Base-by-base conservation (phyloP, 495 filamentous ascomycete species). In the Terfezia claveryi region DNA sequence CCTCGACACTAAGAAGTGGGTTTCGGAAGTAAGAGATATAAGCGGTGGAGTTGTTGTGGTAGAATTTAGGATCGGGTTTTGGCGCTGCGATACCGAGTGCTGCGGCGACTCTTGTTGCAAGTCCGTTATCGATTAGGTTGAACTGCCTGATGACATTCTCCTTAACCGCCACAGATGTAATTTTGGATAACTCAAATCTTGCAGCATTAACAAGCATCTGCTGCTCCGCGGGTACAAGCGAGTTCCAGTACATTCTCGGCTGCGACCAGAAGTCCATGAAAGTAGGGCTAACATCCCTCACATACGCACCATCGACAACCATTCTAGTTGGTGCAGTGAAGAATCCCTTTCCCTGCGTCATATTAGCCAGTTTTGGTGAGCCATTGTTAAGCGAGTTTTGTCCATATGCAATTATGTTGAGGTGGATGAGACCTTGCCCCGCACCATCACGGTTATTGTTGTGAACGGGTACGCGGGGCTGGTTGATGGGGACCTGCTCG, bases 251-350 rank as follows among this genome's bases (percentile, higher is more conserved):
- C 8, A 87, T 72, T 2, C 83, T 76, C 0, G 81, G 76, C 62
- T 88, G 83, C 4, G 77, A 77, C 81, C 82, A 89, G 67, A 78
- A 77, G 67, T 87, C 83, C 38, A 75, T 65, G 66, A 88, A 87
- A 11, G 78, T 81, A 0, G 78, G 66, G 46, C 79, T 79, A 11
- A 76, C 67, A 23, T 68, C 71, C 49, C 83, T 79, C 6, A 76
- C 68, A 20, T 83, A 74, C 20, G 64, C 58, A 23, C 79, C 80
- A n/a, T 61, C 67, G 38, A 71, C 67, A 17, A 61, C 64, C 23
- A 54, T 61, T 8, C 80, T 80, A 16, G 63, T 66, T 0, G 82
- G 81, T 0, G 81, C 70, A 7, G 77, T 84, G 72, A 88, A 86
- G 72, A 84, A 87, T 17, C 83, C 83, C 0, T 76, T 73, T 54